A percentile compares a stretch with the other conserved stretches of the same genome.
Evolutionary conservation across 2,329 filamentous ascomycete genomes (phyloP).

Genomic region (Sordariomycetes sp.): DNA sequence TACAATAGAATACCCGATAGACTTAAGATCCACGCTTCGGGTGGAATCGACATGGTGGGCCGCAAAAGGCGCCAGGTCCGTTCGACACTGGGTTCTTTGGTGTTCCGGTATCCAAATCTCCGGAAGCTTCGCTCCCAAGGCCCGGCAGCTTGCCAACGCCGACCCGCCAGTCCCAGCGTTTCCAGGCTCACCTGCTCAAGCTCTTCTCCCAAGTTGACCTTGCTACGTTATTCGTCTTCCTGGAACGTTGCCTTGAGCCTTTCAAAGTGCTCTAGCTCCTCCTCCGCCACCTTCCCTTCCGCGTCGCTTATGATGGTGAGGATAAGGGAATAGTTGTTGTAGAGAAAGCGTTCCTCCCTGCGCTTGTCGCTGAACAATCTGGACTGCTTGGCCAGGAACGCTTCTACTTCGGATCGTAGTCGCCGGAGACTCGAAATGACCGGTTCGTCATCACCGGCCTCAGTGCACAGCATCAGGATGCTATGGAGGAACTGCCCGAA

Average conservation of each 20-base stretch:
- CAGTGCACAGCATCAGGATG: conserved; percentile 69
- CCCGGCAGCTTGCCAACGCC: neutral
- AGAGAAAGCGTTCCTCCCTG: conserved; percentile 77
- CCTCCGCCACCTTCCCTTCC: conserved; percentile 57
- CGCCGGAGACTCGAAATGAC: conserved; percentile 69
- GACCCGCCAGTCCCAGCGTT: neutral
- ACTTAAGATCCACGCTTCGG: neutral
- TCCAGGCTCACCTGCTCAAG: neutral
- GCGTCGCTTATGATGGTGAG: conserved; percentile 79
- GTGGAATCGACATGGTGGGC: neutral
- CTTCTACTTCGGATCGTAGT: conserved; percentile 69
- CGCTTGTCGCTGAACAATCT: conserved; percentile 64
- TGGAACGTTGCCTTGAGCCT: conserved; percentile 45
- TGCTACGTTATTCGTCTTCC: conserved; percentile 18
- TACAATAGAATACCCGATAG: neutral
- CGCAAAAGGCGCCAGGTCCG: neutral
- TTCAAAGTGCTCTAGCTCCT: conserved; percentile 67
- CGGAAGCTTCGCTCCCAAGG: neutral
- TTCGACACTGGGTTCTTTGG: neutral
- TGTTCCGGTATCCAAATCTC: too few species aligned
- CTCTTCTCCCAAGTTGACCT: neutral
- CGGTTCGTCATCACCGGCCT: conserved; percentile 88
- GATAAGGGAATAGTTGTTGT: conserved; percentile 94
- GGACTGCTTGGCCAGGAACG: conserved; percentile 66
- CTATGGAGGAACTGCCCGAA: conserved; percentile 88